phyloP scores from a whole-genome alignment of 805 yeast genomes.

The Starmerella davenportii region DNA sequence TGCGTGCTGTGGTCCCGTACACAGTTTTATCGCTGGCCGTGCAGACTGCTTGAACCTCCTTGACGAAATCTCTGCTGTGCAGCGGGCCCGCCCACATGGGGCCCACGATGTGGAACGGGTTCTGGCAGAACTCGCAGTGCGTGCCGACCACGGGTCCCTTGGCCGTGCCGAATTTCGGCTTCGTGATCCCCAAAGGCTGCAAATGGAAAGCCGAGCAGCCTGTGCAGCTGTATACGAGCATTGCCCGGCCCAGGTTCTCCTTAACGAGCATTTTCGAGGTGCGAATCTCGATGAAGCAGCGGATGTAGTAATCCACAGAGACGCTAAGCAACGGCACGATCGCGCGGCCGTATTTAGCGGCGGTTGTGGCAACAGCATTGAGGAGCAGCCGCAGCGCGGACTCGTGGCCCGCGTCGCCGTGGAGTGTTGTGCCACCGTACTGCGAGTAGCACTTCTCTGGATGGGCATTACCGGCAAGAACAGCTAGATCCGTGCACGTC shows the following conservation, averaged over 20 bases:
- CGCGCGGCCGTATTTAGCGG: conserved; percentile 73
- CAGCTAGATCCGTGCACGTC: conserved; percentile 93
- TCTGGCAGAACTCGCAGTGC: conserved; percentile 53
- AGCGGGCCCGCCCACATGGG: conserved; percentile 88
- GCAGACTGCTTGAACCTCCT: conserved; percentile 41
- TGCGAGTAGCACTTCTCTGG: conserved; percentile 93
- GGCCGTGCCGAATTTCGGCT: conserved; percentile 41
- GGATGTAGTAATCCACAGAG: conserved; percentile 81
- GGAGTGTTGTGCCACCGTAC: conserved; percentile 82
- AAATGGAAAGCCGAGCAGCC: conserved; percentile 62
- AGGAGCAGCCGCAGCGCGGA: conserved; percentile 76
- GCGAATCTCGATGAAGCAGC: conserved; percentile 63
- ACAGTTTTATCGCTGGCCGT: conserved; percentile 32
- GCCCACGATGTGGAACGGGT: conserved; percentile 64
- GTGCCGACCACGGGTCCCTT: conserved; percentile 45
- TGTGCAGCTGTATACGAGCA: conserved; percentile 64
- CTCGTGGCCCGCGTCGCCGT: conserved; percentile 80
- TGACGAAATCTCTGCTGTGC: conserved; percentile 53
- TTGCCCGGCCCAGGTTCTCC: conserved; percentile 54
- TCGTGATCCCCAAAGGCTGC: conserved; percentile 58
- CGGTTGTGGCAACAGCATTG: conserved; percentile 55
- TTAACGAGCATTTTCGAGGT: conserved; percentile 72
- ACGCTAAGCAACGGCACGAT: conserved; percentile 75
- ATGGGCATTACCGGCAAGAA: conserved; percentile 85
- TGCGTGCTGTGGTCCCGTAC: conserved; percentile 67